Conservation (phyloP, 2,329 filamentous ascomycete species). For the Calonectria naviculata region DNA sequence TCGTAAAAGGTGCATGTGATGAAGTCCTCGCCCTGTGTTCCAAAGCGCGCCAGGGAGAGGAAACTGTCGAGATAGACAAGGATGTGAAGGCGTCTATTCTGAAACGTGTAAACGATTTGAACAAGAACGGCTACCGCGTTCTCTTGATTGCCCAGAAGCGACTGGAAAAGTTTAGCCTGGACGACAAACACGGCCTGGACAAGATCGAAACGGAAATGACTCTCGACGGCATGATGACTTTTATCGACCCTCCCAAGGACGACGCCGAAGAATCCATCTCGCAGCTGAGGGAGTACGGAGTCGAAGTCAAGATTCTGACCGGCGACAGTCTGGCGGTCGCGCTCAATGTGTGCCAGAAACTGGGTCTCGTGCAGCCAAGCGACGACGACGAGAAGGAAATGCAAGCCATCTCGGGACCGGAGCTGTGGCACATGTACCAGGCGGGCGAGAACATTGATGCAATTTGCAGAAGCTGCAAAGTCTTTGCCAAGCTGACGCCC, state of each 20-base stretch:
- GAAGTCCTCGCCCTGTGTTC: background rate
- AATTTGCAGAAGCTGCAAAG: slow-evolving; percentile 35
- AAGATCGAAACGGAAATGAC: slow-evolving; percentile 39
- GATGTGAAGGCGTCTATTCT: background rate
- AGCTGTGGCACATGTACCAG: background rate
- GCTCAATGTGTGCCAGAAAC: slow-evolving; percentile 40
- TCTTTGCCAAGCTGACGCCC: slow-evolving; percentile 43
- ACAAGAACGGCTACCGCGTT: background rate
- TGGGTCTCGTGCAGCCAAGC: slow-evolving; percentile 30
- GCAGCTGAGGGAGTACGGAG: slow-evolving; percentile 34
- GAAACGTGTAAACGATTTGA: background rate
- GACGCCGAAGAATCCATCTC: slow-evolving; percentile 40
- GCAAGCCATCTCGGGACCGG: background rate
- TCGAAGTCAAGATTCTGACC: slow-evolving; percentile 43
- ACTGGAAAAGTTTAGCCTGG: background rate
- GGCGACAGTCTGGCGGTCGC: slow-evolving; percentile 43
- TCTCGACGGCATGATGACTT: slow-evolving; percentile 40
- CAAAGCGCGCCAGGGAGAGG: background rate
- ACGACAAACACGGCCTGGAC: slow-evolving; percentile 33
- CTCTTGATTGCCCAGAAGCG: background rate
- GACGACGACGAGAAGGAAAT: slow-evolving; percentile 13
- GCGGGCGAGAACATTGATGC: slow-evolving; percentile 10
- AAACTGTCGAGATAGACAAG: background rate
- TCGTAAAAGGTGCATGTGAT: background rate
- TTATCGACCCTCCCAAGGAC: slow-evolving; percentile 43